A percentile compares a stretch with the other conserved stretches of the same genome.
phyloP scores from a whole-genome alignment of 148 eudicot genomes.

The Fagopyrum homotropicum region DNA sequence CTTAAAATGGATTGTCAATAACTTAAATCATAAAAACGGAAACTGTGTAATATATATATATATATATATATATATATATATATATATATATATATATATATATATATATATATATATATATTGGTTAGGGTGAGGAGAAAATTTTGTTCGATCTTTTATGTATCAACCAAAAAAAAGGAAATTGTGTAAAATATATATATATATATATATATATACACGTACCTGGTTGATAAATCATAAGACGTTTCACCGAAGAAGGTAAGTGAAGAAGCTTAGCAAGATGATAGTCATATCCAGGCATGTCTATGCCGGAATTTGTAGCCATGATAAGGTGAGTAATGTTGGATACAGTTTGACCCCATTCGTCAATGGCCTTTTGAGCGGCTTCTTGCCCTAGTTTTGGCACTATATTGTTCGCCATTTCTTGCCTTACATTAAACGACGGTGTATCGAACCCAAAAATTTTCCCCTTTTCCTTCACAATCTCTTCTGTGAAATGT shows the following conservation, averaged over 20 bases:
- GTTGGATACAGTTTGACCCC: conserved; percentile 42
- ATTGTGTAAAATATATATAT: no score
- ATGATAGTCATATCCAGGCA: conserved; percentile 47
- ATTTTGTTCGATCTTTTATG: no score
- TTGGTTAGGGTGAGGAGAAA: no score
- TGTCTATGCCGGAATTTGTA: conserved; percentile 37
- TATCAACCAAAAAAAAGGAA: no score
- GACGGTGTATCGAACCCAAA: conserved; percentile 25
- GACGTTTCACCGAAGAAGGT: conserved; percentile 33
- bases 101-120: no score
- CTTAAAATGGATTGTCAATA: no score
- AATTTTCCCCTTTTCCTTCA: conserved; percentile 23
- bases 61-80: no score
- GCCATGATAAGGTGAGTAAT: conserved; percentile 38
- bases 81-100: no score
- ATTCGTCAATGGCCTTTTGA: conserved; percentile 33
- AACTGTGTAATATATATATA: no score
- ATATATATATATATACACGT: background rate
- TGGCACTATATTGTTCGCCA: conserved; percentile 32
- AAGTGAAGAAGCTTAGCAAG: conserved; percentile 42
- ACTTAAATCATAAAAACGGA: no score
- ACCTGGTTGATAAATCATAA: conserved; percentile 41
- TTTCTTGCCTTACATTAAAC: conserved; percentile 29
- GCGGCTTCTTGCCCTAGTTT: conserved; percentile 40
- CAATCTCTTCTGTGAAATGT: conserved; percentile 27